Percentiles rank a stretch among this genome's conserved stretches.
Conservation (phyloP, 106 monocot genomes). For the Dactylorhiza incarnata region DNA sequence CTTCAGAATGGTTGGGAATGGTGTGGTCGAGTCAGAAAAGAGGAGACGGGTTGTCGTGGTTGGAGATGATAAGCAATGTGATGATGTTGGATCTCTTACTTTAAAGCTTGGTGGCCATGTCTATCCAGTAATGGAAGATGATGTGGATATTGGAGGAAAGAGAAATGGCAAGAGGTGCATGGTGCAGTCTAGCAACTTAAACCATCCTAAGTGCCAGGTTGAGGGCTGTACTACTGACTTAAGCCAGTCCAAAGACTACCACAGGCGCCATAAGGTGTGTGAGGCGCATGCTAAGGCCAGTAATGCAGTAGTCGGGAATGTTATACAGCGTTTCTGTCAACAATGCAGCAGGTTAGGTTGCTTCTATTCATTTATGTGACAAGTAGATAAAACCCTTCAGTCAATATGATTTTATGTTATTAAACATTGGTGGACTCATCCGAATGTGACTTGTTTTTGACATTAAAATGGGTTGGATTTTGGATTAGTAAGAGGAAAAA, state of each 20-base stretch:
- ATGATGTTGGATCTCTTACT: conserved; percentile 27
- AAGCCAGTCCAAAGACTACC: conserved; percentile 45
- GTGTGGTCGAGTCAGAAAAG: conserved; percentile 25
- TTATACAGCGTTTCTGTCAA: conserved; percentile 55
- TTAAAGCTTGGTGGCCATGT: conserved; percentile 38
- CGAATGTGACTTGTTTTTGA: background rate
- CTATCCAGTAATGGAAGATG: conserved; percentile 19
- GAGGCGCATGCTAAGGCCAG: conserved; percentile 58
- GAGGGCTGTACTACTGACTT: conserved; percentile 47
- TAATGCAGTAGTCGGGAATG: conserved; percentile 34
- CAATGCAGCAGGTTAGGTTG: conserved; percentile 61
- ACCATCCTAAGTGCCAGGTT: conserved; percentile 37
- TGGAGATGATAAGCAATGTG: conserved; percentile 21
- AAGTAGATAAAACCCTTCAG: background rate
- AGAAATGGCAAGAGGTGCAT: conserved; percentile 36
- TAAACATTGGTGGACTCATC: background rate
- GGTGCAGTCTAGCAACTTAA: conserved; percentile 13
- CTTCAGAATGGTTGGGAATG: conserved; percentile 7
- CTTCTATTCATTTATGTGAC: background rate
- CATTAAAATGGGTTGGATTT: background rate
- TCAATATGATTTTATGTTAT: background rate
- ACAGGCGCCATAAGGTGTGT: conserved; percentile 66
- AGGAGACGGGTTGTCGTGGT: conserved; percentile 22
- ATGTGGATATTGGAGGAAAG: conserved; percentile 10
- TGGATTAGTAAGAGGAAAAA: background rate